Evolutionary conservation across 371 early-diverging fungal genomes (phyloP).

Genomic region (Mortierella sp.): DNA sequence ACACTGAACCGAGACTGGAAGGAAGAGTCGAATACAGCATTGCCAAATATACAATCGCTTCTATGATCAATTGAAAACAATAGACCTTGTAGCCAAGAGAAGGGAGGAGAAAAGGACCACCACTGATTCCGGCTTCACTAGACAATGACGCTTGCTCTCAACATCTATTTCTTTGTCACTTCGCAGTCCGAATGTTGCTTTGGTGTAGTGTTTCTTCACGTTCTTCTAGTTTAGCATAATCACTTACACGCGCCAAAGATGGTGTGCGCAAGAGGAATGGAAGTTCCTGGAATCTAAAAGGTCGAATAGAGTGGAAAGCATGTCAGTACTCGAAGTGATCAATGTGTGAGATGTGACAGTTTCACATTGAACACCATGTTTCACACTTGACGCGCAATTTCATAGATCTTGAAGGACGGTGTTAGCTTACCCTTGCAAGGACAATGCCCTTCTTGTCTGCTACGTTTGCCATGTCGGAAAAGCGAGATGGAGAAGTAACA

Average conservation of each 20-base stretch:
- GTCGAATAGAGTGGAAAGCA: not conserved
- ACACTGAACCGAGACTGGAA: too few species aligned
- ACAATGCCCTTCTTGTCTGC: slow-evolving; percentile 50
- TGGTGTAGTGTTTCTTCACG: not conserved
- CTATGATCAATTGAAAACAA: not conserved
- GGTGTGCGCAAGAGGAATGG: slow-evolving; percentile 44
- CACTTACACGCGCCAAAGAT: slow-evolving; percentile 52
- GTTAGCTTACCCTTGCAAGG: slow-evolving; percentile 38
- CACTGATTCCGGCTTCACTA: not conserved
- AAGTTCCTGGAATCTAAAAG: slow-evolving; percentile 45
- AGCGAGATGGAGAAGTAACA: slow-evolving; percentile 10
- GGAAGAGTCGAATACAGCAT: too few species aligned
- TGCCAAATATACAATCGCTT: not conserved
- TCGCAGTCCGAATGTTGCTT: slow-evolving; percentile 5
- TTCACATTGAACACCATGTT: not conserved
- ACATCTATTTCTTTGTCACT: not conserved
- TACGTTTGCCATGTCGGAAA: slow-evolving; percentile 24
- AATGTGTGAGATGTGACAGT: not conserved
- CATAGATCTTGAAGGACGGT: not conserved
- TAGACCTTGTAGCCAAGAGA: not conserved
- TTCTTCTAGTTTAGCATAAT: not conserved
- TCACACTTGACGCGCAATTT: not conserved
- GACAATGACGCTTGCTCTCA: not conserved
- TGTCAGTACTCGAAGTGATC: not conserved
- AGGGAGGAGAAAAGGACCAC: not conserved